These are phyloP conservation scores for Puccinia hordei DNA, from an alignment of 1,284 basidiomycete genomes.

Conservation along the genomic window DNA sequence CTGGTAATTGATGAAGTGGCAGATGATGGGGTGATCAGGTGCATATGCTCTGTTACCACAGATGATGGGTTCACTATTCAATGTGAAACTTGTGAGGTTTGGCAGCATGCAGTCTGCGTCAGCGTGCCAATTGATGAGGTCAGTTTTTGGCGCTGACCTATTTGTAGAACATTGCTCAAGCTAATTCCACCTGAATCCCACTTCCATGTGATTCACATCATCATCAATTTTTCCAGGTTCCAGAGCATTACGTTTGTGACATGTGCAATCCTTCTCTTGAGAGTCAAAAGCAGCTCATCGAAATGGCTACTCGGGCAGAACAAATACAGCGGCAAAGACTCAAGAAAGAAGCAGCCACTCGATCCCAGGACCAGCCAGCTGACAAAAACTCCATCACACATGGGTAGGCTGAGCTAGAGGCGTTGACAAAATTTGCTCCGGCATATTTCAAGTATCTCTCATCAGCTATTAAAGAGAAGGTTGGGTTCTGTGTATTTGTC, in stretches of 20 bases:
- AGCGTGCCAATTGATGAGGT: conserved; percentile 66
- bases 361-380: conserved; percentile 10
- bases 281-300: conserved; percentile 36
- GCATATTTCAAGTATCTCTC: too few species aligned
- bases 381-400: neutral
- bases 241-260: conserved; percentile 66
- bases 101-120: conserved; percentile 89
- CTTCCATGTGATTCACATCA: neutral
- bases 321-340: conserved; percentile 47
- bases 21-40: conserved; percentile 60
- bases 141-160: conserved; percentile 1
- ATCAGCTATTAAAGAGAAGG: too few species aligned
- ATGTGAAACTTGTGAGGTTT: conserved; percentile 82
- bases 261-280: conserved; percentile 57
- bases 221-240: conserved; percentile 63
- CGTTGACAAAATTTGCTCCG: too few species aligned
- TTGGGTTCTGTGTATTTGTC: too few species aligned
- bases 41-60: conserved; percentile 70
- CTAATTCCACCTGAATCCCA: conserved; percentile 6
- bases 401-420: too few species aligned
- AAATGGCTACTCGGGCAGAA: conserved; percentile 40
- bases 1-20: conserved; percentile 6
- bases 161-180: neutral
- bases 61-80: conserved; percentile 92
- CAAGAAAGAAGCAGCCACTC: conserved; percentile 35